Base-by-base conservation (phyloP, 306 rosid genomes). In the Neltuma alba region DNA sequence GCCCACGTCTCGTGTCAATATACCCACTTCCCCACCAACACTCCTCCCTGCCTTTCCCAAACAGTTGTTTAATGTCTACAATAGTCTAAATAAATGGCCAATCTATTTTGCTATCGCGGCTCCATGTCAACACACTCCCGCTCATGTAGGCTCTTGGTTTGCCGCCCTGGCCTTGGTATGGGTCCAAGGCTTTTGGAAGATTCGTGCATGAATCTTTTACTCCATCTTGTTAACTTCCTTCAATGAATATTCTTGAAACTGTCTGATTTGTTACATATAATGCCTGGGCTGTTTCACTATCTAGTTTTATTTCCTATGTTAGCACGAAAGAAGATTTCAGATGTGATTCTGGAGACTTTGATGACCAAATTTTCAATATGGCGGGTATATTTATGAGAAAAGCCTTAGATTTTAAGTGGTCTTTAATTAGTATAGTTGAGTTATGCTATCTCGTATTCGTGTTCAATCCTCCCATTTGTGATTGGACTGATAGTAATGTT, bases 11-110 rank as follows among this genome's bases (percentile, higher is more conserved):
- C n/a, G n/a, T n/a, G n/a, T n/a, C n/a, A n/a, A n/a, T n/a, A n/a
- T n/a, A n/a, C n/a, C n/a, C n/a, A n/a, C n/a, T n/a, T n/a, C n/a
- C n/a, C n/a, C n/a, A n/a, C n/a, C n/a, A n/a, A n/a, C n/a, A n/a
- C n/a, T n/a, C n/a, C n/a, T n/a, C n/a, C n/a, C n/a, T n/a, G n/a
- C n/a, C n/a, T n/a, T n/a, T n/a, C n/a, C n/a, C n/a, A n/a, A n/a
- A n/a, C n/a, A n/a, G n/a, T n/a, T n/a, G n/a, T 72, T 12, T 28
- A 27, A 3, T 76, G 62, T 76, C 58, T 60, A 37, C 48, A 34
- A 57, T 57, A 34, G 74, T 74, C 77, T 72, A 37, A 72, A 64
- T 45, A 76, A 67, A 73, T 74, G 58, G 44, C 47, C 68, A 31
- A 76, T 41, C 47, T 1, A 16, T 8, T 27, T 37, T 36, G 50